Evolutionary conservation across 2,329 filamentous ascomycete genomes (phyloP).

Genomic region (Penicillium nordicum): DNA sequence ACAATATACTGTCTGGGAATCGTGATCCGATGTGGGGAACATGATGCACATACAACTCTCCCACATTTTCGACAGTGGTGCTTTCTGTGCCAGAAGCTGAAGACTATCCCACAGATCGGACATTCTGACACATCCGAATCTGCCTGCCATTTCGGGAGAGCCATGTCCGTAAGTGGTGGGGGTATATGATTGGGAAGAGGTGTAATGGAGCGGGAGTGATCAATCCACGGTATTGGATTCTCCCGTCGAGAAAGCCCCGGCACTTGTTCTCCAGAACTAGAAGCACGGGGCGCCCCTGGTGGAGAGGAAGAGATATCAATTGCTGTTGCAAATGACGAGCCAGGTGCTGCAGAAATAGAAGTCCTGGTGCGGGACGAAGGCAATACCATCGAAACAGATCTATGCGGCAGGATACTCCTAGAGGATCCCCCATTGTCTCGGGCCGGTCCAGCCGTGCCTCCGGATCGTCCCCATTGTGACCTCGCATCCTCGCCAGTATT

Average conservation of each 20-base stretch:
- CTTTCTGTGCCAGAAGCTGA: conserved; percentile 81
- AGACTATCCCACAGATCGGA: conserved; percentile 76
- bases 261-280: not conserved
- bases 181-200: not conserved
- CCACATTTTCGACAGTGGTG: conserved; percentile 98
- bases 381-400: conserved; percentile 23
- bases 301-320: conserved; percentile 35
- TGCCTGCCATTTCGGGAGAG: conserved; percentile 77
- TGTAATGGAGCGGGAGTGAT: conserved; percentile 1
- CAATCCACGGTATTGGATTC: conserved; percentile 4
- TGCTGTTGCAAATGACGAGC: conserved; percentile 33
- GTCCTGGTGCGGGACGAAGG: conserved; percentile 15
- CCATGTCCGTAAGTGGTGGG: conserved; percentile 4
- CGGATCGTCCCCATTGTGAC: not conserved
- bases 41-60: conserved; percentile 81
- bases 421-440: not conserved
- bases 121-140: conserved; percentile 79
- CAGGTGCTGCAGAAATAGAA: conserved; percentile 14
- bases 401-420: conserved; percentile 21
- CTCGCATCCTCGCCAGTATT: conserved; percentile 31
- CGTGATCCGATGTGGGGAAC: conserved; percentile 90
- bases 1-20: conserved; percentile 94
- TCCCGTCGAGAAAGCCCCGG: not conserved
- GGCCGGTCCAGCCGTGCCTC: conserved; percentile 3
- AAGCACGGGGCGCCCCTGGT: conserved; percentile 8